A percentile compares a stretch with the other conserved stretches of the same genome.
These are phyloP conservation scores for Aureobasidium leucospermi DNA, from an alignment of 2,329 filamentous ascomycete species.

Conservation along the genomic window DNA sequence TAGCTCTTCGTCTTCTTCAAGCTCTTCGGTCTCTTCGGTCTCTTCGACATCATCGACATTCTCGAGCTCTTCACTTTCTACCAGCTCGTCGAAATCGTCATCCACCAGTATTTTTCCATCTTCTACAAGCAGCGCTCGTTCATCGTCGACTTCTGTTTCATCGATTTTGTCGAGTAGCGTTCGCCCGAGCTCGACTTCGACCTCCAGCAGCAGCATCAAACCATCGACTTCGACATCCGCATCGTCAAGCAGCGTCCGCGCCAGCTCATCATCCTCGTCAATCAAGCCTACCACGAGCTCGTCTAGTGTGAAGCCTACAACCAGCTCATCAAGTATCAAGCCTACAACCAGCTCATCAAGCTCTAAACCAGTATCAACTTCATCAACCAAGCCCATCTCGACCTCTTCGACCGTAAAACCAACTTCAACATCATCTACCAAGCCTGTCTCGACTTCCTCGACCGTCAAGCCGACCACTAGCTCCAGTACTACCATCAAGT, in stretches of 20 bases:
- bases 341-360: background rate
- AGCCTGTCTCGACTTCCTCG: background rate
- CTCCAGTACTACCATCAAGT: background rate
- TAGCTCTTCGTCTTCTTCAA: background rate
- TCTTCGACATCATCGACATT: background rate
- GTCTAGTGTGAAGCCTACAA: background rate
- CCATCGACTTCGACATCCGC: background rate
- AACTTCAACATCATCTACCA: background rate
- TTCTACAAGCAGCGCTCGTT: background rate
- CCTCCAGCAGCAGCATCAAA: background rate
- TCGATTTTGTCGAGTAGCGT: background rate
- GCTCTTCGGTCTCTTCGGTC: background rate
- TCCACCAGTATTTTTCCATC: background rate
- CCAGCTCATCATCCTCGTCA: background rate
- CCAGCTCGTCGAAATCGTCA: background rate
- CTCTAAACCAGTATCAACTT: background rate
- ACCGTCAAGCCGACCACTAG: background rate
- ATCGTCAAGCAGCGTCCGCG: background rate
- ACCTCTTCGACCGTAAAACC: background rate
- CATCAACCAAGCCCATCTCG: background rate
- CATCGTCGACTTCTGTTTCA: background rate
- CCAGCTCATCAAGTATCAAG: background rate
- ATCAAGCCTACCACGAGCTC: background rate
- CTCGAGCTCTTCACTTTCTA: background rate
- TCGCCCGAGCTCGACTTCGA: background rate